A percentile compares a stretch with the other conserved stretches of the same genome.
These are phyloP conservation scores for Carex cristatella DNA, from an alignment of 176 grass and related monocot species.

Conservation along the genomic window DNA sequence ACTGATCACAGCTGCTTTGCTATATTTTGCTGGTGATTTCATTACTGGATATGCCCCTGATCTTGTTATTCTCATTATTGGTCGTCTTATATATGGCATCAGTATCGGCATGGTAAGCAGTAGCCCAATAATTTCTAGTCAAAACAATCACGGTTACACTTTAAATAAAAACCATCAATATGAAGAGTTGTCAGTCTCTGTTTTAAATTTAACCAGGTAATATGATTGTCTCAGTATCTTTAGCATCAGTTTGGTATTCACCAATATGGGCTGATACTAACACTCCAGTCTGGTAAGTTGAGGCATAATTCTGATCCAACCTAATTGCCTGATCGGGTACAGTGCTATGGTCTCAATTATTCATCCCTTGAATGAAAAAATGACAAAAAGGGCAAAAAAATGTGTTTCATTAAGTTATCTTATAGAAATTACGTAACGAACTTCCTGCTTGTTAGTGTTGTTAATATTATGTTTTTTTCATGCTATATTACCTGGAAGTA, in stretches of 20 bases:
- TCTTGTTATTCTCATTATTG: conserved; percentile 58
- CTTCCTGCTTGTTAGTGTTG: background rate
- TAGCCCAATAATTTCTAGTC: background rate
- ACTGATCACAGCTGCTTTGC: conserved; percentile 53
- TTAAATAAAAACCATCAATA: background rate
- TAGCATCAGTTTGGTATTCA: background rate
- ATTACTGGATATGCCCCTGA: conserved; percentile 60
- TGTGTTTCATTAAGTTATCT: background rate
- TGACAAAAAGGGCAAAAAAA: background rate
- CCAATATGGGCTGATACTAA: background rate
- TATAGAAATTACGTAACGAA: background rate
- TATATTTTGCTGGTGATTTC: conserved; percentile 69
- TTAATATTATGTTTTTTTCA: background rate
- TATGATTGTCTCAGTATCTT: background rate
- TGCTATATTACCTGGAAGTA: background rate
- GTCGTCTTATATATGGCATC: conserved; percentile 66
- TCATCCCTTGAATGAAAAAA: background rate
- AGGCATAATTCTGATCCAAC: background rate
- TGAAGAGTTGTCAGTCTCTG: background rate
- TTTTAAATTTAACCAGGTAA: background rate
- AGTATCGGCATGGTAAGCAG: conserved; percentile 78
- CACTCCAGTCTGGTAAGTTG: background rate
- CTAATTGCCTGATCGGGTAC: background rate
- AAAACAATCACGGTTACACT: background rate
- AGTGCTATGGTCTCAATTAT: background rate